phyloP scores from a whole-genome alignment of 2,329 filamentous ascomycete genomes.

The Domatiomyces catenatus region DNA sequence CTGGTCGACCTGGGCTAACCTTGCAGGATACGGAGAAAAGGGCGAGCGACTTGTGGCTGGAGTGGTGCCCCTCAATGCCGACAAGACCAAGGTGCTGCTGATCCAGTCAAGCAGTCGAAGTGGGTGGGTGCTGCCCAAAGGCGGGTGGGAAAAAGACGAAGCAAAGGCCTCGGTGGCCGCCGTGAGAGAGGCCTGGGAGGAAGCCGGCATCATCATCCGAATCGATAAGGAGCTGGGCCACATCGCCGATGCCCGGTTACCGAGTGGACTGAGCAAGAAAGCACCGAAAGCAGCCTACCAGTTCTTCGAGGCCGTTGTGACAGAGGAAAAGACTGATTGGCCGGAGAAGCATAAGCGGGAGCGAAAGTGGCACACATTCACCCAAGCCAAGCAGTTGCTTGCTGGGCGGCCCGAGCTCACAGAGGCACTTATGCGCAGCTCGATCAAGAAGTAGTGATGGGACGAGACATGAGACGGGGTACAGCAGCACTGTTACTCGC shows the following conservation, averaged over 20 bases:
- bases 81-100: slow-evolving; percentile 76
- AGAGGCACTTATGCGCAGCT: slow-evolving; percentile 71
- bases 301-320: slow-evolving; percentile 66
- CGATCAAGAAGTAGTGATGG: slow-evolving; percentile 35
- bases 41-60: slow-evolving; percentile 92
- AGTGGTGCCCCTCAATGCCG: slow-evolving; percentile 72
- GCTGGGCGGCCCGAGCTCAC: slow-evolving; percentile 69
- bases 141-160: slow-evolving; percentile 94
- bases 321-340: slow-evolving; percentile 73
- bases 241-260: slow-evolving; percentile 61
- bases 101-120: slow-evolving; percentile 85
- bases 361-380: slow-evolving; percentile 77
- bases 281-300: slow-evolving; percentile 52
- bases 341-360: slow-evolving; percentile 85
- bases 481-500: neutral
- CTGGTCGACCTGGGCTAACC: slow-evolving; percentile 3
- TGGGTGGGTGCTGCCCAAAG: slow-evolving; percentile 94
- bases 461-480: slow-evolving; percentile 1
- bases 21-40: slow-evolving; percentile 69
- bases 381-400: slow-evolving; percentile 64
- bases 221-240: slow-evolving; percentile 74
- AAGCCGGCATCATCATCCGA: slow-evolving; percentile 77
- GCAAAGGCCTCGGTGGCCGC: slow-evolving; percentile 68
- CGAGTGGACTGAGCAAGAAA: slow-evolving; percentile 34
- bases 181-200: slow-evolving; percentile 90